Conservation (phyloP, 305 asterid species). For the Solanum chacoense region DNA sequence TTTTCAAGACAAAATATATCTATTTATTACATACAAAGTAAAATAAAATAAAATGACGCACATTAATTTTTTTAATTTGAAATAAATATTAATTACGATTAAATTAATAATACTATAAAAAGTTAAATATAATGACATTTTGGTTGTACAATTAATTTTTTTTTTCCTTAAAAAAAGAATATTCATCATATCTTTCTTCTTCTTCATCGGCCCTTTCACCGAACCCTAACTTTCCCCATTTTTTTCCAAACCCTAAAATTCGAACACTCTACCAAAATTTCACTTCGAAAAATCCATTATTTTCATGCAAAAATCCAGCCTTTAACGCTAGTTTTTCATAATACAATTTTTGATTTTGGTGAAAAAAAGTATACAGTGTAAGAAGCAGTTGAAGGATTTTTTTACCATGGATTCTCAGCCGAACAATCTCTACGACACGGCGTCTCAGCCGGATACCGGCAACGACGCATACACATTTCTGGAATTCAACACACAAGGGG, state of each 20-base stretch:
- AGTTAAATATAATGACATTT: background rate
- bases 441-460: constrained; percentile 98
- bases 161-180: background rate
- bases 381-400: background rate
- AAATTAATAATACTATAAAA: background rate
- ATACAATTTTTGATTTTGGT: background rate
- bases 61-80: background rate
- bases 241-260: background rate
- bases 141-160: background rate
- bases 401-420: constrained; percentile 64
- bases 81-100: background rate
- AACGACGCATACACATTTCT: constrained; percentile 81
- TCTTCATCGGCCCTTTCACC: background rate
- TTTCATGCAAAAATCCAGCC: background rate
- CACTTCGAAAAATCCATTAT: background rate
- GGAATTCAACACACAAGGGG: constrained; percentile 91
- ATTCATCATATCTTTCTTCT: background rate
- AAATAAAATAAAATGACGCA: background rate
- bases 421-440: constrained; percentile 79
- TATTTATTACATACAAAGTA: too few relatives aligned
- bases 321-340: background rate
- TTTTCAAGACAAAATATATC: too few relatives aligned
- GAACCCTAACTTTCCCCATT: constrained; percentile 2
- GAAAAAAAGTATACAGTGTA: background rate
- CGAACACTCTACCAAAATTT: background rate